These are phyloP conservation scores for Sphaerobolus stellatus DNA, from an alignment of 1,284 basidiomycete species.

Conservation along the genomic window DNA sequence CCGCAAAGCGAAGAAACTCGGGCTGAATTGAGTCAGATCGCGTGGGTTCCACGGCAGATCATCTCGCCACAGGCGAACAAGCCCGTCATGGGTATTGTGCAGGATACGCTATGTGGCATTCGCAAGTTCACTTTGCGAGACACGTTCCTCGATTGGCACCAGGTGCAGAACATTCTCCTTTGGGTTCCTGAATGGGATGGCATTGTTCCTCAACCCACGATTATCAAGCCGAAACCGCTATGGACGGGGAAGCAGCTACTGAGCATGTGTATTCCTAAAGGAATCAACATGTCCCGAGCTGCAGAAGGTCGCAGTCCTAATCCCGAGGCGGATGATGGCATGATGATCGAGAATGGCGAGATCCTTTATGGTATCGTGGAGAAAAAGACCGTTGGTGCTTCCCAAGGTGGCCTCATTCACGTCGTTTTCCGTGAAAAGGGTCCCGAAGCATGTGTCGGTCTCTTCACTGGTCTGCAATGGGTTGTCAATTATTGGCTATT, in stretches of 20 bases:
- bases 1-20: slow-evolving; percentile 99
- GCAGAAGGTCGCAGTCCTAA: slow-evolving; percentile 80
- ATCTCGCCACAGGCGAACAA: slow-evolving; percentile 99
- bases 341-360: slow-evolving; percentile 97
- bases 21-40: slow-evolving; percentile 95
- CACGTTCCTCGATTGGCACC: slow-evolving; percentile 89
- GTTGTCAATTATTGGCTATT: slow-evolving; percentile 99
- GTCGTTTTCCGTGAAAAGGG: slow-evolving; percentile 98
- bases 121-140: slow-evolving; percentile 97
- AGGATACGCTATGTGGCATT: slow-evolving; percentile 97
- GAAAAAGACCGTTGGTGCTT: slow-evolving; percentile 97
- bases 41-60: slow-evolving; percentile 98
- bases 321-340: slow-evolving; percentile 89
- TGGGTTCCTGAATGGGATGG: slow-evolving; percentile 99
- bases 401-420: slow-evolving; percentile 93
- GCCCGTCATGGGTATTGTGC: slow-evolving; percentile 99
- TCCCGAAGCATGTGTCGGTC: slow-evolving; percentile 86
- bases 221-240: slow-evolving; percentile 94
- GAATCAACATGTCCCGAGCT: slow-evolving; percentile 89
- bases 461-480: slow-evolving; percentile 93
- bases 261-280: slow-evolving; percentile 90
- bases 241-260: slow-evolving; percentile 99
- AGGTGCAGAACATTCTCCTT: slow-evolving; percentile 94
- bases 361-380: slow-evolving; percentile 94
- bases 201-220: slow-evolving; percentile 85